Percentiles rank a stretch among this genome's conserved stretches.
These are phyloP conservation scores for Citrullus mucosospermus DNA, from an alignment of 306 rosid species.

Conservation along the genomic window DNA sequence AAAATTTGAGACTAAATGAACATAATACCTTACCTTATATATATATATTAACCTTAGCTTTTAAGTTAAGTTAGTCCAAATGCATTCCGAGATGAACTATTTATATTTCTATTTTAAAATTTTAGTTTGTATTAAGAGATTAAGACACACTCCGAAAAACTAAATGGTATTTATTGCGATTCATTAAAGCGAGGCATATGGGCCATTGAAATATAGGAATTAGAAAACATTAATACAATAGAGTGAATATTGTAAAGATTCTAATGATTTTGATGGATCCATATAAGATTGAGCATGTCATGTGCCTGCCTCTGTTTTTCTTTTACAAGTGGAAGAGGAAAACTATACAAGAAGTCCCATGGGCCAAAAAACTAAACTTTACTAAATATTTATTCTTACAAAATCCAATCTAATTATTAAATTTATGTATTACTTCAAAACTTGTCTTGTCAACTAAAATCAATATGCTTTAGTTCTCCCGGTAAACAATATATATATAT, in stretches of 20 bases:
- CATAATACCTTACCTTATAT: no score
- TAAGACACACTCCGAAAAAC: no score
- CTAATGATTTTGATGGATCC: neutral
- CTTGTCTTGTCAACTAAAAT: no score
- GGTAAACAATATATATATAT: no score
- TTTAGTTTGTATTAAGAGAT: no score
- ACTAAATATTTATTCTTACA: neutral
- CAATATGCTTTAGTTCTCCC: no score
- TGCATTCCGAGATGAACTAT: no score
- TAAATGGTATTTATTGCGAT: no score
- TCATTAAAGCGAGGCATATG: neutral
- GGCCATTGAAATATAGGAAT: neutral
- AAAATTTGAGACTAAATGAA: no score
- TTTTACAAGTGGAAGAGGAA: neutral
- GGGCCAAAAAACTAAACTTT: neutral
- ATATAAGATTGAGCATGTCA: neutral
- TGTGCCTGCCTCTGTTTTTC: neutral
- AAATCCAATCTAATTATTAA: neutral
- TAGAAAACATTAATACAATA: neutral
- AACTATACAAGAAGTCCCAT: neutral
- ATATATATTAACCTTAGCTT: no score
- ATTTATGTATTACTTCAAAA: neutral
- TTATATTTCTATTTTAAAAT: no score
- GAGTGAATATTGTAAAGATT: neutral
- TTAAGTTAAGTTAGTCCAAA: no score